phyloP scores from a whole-genome alignment of 495 filamentous ascomycete species.

The Penicillium samsonianum region DNA sequence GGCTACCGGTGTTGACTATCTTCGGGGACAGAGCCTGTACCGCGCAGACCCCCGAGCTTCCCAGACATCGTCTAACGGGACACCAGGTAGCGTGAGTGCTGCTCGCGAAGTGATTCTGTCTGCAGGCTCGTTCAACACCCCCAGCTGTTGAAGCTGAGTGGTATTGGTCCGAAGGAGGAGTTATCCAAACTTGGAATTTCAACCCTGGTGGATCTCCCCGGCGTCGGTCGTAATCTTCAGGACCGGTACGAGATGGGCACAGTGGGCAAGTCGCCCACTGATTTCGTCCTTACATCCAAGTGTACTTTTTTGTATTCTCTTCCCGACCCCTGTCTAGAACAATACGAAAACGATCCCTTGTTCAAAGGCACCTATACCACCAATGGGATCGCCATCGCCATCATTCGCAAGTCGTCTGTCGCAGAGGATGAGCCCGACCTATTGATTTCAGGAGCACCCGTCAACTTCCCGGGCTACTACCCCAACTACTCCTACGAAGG shows the following conservation, averaged over 20 bases:
- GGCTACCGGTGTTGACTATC: constrained; percentile 67
- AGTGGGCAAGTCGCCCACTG: constrained; percentile 43
- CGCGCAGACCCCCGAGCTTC: constrained; percentile 52
- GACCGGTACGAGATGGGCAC: constrained; percentile 62
- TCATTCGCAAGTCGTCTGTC: constrained; percentile 43
- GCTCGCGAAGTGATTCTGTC: constrained; percentile 63
- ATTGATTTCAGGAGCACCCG: constrained; percentile 53
- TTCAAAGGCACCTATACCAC: constrained; percentile 50
- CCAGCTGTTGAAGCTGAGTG: constrained; percentile 65
- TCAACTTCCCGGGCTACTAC: constrained; percentile 46
- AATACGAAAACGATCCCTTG: constrained; percentile 42
- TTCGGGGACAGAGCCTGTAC: constrained; percentile 60
- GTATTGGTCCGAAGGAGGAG: constrained; percentile 57
- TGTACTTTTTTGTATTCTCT: constrained; percentile 49
- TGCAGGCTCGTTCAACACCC: constrained; percentile 63
- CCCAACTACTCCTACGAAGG: constrained; percentile 37
- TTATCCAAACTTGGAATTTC: constrained; percentile 51
- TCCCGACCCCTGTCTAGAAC: constrained; percentile 51
- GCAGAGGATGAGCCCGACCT: constrained; percentile 47
- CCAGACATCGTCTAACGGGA: constrained; percentile 30
- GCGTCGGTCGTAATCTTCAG: constrained; percentile 67
- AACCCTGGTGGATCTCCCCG: constrained; percentile 56
- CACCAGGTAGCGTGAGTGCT: constrained; percentile 48
- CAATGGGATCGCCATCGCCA: constrained; percentile 48
- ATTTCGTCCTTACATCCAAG: constrained; percentile 47